These are phyloP conservation scores for Pestalotiopsis sp. DNA, from an alignment of 2,329 filamentous ascomycete species.

Conservation along the genomic window DNA sequence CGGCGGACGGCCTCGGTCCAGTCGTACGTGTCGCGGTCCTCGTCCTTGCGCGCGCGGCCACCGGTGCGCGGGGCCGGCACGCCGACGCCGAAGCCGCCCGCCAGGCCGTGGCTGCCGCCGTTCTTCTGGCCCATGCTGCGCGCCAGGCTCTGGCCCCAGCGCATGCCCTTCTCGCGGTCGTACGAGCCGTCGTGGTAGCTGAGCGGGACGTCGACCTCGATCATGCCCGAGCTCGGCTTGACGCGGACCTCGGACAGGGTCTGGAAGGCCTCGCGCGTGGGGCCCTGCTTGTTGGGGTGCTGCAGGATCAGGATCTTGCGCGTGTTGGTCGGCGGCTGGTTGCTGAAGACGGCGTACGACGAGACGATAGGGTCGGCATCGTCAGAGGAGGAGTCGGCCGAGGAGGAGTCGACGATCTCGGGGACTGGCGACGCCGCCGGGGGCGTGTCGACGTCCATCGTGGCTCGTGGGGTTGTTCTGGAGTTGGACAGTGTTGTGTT, in stretches of 20 bases:
- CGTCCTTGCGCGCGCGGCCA: constrained; percentile 37
- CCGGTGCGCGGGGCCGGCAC: constrained; percentile 40
- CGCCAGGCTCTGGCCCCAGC: constrained; percentile 79
- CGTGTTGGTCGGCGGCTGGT: constrained; percentile 64
- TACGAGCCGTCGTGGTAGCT: constrained; percentile 70
- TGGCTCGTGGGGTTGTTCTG: neutral
- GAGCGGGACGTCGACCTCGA: constrained; percentile 91
- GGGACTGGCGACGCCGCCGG: neutral
- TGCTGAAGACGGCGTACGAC: constrained; percentile 85
- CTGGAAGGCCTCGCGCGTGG: constrained; percentile 55
- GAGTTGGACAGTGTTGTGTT: neutral
- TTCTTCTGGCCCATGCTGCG: constrained; percentile 60
- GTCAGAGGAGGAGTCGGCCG: constrained; percentile 18
- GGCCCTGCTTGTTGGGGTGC: constrained; percentile 76
- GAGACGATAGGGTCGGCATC: constrained; percentile 71
- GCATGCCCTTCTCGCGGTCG: constrained; percentile 79
- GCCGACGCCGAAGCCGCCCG: constrained; percentile 72
- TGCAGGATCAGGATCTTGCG: constrained; percentile 81
- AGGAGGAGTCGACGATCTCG: constrained; percentile 15
- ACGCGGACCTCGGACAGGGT: constrained; percentile 76
- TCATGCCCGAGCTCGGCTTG: constrained; percentile 79
- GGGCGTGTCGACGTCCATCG: constrained; percentile 20
- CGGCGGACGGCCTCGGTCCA: constrained; percentile 71
- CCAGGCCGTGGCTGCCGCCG: constrained; percentile 69
- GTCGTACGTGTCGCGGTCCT: constrained; percentile 49